These are phyloP conservation scores for Cladorrhinum sp. DNA, from an alignment of 2,329 filamentous ascomycete genomes.

Conservation along the genomic window DNA sequence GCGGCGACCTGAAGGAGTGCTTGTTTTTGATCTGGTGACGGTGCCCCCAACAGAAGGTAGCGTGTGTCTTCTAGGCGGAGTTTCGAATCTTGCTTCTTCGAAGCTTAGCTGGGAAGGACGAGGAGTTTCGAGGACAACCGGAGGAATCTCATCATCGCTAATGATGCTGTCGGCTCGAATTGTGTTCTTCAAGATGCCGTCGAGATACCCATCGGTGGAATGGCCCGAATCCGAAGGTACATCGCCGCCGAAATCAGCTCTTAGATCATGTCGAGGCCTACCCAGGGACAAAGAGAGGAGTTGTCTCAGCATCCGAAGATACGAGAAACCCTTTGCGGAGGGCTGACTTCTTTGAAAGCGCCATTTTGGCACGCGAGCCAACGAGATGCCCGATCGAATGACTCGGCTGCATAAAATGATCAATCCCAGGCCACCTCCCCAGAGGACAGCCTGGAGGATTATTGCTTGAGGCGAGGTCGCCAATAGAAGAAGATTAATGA, in stretches of 20 bases:
- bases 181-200: slow-evolving; percentile 2
- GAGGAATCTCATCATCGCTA: slow-evolving; percentile 16
- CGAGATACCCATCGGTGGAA: slow-evolving; percentile 20
- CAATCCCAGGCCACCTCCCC: slow-evolving; percentile 75
- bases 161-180: slow-evolving; percentile 9
- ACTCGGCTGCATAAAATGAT: slow-evolving; percentile 71
- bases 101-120: slow-evolving; percentile 10
- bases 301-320: slow-evolving; percentile 48
- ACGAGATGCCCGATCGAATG: slow-evolving; percentile 76
- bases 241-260: slow-evolving; percentile 31
- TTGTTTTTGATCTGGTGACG: slow-evolving; percentile 41
- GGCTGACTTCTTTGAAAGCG: slow-evolving; percentile 64
- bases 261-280: slow-evolving; percentile 31
- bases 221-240: slow-evolving; percentile 31
- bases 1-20: slow-evolving; percentile 62
- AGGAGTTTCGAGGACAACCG: not conserved
- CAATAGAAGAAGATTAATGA: slow-evolving; percentile 79
- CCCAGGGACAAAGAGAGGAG: slow-evolving; percentile 27
- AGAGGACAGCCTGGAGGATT: slow-evolving; percentile 81
- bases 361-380: slow-evolving; percentile 89
- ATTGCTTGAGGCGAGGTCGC: slow-evolving; percentile 77
- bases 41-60: slow-evolving; percentile 43
- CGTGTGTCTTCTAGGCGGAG: slow-evolving; percentile 46
- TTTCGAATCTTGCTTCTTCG: slow-evolving; percentile 9
- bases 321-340: slow-evolving; percentile 39